Percentiles rank a stretch among this genome's conserved stretches.
These are phyloP conservation scores for Zostera marina DNA, from an alignment of 116 monocot species.

Conservation along the genomic window DNA sequence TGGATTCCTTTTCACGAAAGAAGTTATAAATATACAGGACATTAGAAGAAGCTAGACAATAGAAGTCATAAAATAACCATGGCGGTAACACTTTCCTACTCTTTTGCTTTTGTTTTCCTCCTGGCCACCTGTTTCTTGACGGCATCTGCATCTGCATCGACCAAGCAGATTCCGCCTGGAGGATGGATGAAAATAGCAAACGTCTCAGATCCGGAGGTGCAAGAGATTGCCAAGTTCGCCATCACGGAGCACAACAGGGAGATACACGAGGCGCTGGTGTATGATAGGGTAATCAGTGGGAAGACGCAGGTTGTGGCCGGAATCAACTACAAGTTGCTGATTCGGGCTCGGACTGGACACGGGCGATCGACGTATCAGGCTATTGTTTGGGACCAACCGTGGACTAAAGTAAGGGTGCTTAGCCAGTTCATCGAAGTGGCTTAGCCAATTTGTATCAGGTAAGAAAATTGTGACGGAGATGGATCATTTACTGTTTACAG, in stretches of 20 bases:
- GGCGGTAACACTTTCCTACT: too few species aligned
- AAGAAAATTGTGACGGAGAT: too few species aligned
- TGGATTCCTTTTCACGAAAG: too few species aligned
- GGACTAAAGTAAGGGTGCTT: constrained; percentile 23
- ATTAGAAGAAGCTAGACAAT: too few species aligned
- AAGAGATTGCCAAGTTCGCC: constrained; percentile 2
- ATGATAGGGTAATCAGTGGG: constrained; percentile 24
- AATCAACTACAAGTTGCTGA: constrained; percentile 26
- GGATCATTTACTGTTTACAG: too few species aligned
- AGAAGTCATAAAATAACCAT: too few species aligned
- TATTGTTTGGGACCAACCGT: constrained; percentile 31
- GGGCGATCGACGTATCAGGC: constrained; percentile 13
- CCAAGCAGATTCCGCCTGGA: background rate
- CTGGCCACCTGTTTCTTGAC: too few species aligned
- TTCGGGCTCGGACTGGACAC: constrained; percentile 13
- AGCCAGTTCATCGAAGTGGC: constrained; percentile 14
- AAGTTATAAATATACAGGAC: too few species aligned
- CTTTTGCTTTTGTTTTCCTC: too few species aligned
- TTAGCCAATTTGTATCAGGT: background rate
- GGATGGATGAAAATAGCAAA: background rate
- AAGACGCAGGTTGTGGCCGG: constrained; percentile 42
- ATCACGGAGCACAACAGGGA: background rate
- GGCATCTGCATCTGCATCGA: background rate
- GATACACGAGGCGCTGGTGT: background rate
- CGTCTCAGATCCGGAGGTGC: background rate